A percentile compares a stretch with the other conserved stretches of the same genome.
These are phyloP conservation scores for Melampsora larici-populina DNA, from an alignment of 1,284 basidiomycete species.

Conservation along the genomic window DNA sequence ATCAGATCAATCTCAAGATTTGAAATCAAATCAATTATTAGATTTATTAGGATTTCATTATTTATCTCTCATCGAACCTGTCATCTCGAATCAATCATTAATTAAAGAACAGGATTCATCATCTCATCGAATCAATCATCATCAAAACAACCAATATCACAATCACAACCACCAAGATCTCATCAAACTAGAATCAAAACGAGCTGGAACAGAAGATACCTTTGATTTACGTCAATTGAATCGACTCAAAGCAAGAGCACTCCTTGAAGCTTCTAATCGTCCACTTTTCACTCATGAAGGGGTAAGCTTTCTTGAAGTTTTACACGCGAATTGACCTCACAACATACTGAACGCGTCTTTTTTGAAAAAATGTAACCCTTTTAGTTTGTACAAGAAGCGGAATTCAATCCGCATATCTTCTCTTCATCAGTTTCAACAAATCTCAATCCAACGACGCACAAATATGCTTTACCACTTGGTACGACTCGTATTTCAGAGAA, in stretches of 20 bases:
- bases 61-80: not conserved
- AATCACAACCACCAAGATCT: not conserved
- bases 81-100: not conserved
- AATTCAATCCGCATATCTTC: conserved; percentile 34
- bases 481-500: conserved; percentile 29
- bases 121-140: not conserved
- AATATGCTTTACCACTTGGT: conserved; percentile 27
- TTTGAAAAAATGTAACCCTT: not conserved
- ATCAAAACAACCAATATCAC: too few relatives aligned
- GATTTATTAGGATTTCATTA: conserved; percentile 9
- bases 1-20: not conserved
- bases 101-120: not conserved
- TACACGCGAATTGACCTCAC: not conserved
- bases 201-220: not conserved
- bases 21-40: conserved; percentile 3
- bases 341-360: not conserved
- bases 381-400: conserved; percentile 27
- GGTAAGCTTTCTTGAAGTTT: conserved; percentile 1
- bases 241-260: conserved; percentile 18
- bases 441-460: conserved; percentile 9
- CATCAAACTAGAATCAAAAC: not conserved
- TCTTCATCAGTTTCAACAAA: conserved; percentile 8
- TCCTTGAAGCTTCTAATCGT: conserved; percentile 9
- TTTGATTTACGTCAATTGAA: conserved; percentile 26
- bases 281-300: conserved; percentile 20